Conservation (phyloP, 257 asterid species). For the Sherardia arvensis region DNA sequence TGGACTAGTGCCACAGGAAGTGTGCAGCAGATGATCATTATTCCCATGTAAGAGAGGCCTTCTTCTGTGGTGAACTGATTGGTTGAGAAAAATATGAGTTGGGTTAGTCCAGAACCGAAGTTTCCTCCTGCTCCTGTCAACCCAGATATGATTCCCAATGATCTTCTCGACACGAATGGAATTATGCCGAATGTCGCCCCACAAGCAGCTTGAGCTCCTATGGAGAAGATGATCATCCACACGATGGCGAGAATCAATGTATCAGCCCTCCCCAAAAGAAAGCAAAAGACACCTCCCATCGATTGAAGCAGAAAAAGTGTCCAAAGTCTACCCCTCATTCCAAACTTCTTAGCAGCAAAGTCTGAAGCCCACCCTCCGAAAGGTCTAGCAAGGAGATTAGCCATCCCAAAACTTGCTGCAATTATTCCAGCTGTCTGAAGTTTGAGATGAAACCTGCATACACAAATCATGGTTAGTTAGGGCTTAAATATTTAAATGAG, state of each 20-base stretch:
- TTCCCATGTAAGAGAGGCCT: constrained; percentile 34
- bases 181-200: constrained; percentile 16
- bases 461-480: too few species aligned
- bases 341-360: constrained; percentile 26
- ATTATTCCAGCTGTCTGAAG: constrained; percentile 43
- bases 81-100: constrained; percentile 25
- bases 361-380: constrained; percentile 54
- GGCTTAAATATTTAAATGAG: neutral
- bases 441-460: constrained; percentile 38
- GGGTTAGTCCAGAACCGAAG: constrained; percentile 37
- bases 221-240: constrained; percentile 55
- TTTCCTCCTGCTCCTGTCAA: constrained; percentile 38
- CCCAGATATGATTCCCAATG: constrained; percentile 33
- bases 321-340: constrained; percentile 36
- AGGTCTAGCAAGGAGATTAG: constrained; percentile 33
- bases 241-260: constrained; percentile 31
- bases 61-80: constrained; percentile 21
- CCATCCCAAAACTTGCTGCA: constrained; percentile 30
- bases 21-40: constrained; percentile 30
- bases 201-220: constrained; percentile 3
- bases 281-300: constrained; percentile 45
- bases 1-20: constrained; percentile 15
- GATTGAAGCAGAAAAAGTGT: constrained; percentile 38
- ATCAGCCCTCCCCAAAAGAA: constrained; percentile 33
- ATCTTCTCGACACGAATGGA: constrained; percentile 34